Percentiles rank a stretch among this genome's conserved stretches.
phyloP scores from a whole-genome alignment of 2,329 filamentous ascomycete genomes.

The Xylariaceae sp. region DNA sequence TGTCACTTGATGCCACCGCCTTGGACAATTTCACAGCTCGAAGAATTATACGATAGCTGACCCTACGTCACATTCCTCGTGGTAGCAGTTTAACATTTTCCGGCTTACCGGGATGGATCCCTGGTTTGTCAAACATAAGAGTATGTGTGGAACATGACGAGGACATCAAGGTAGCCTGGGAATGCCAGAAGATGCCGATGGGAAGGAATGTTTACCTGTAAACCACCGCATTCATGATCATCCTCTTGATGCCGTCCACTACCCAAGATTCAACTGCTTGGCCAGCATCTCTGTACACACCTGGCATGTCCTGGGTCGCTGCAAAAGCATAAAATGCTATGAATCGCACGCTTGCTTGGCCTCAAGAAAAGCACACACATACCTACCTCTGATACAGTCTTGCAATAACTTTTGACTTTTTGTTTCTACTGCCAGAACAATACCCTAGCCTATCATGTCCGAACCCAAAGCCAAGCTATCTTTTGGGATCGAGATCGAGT shows the following conservation, averaged over 20 bases:
- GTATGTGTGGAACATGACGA: too few species aligned
- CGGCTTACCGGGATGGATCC: too few species aligned
- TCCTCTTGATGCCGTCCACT: background rate
- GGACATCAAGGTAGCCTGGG: background rate
- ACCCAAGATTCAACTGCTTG: background rate
- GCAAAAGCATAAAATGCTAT: background rate
- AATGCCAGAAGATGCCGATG: background rate
- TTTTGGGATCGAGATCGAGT: background rate
- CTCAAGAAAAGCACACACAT: background rate
- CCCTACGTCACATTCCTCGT: background rate
- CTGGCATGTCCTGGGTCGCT: background rate
- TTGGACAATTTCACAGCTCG: background rate
- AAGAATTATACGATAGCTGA: background rate
- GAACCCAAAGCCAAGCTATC: background rate
- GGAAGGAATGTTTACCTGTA: background rate
- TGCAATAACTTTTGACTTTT: background rate
- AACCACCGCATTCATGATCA: background rate
- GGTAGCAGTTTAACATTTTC: background rate
- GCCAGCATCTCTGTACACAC: background rate
- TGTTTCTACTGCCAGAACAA: background rate
- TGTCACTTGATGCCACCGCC: background rate
- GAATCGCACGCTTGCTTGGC: background rate
- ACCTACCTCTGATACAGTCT: background rate
- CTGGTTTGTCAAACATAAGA: too few species aligned
- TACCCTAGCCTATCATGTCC: background rate